Evolutionary conservation across 1,284 basidiomycete genomes (phyloP).

Genomic region (Boletellus deceptivus): DNA sequence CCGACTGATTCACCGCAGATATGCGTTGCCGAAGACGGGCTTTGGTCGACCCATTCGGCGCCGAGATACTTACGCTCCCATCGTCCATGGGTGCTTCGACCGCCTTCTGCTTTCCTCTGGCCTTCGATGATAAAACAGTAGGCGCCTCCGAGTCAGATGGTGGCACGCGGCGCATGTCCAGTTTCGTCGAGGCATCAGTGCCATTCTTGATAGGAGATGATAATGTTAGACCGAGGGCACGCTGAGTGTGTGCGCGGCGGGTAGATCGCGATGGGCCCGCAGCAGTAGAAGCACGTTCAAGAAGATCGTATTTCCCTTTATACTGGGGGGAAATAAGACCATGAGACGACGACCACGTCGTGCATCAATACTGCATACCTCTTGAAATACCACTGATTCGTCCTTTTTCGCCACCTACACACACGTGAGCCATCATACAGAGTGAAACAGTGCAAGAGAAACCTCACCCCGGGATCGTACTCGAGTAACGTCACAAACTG

Average conservation of each 20-base stretch:
- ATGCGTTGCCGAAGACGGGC: constrained; percentile 10
- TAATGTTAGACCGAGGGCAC: constrained; percentile 40
- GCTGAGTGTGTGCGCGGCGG: constrained; percentile 57
- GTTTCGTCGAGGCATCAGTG: constrained; percentile 8
- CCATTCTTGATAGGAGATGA: constrained; percentile 19
- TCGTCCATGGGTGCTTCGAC: constrained; percentile 35
- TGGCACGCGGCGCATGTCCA: constrained; percentile 12
- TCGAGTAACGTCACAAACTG: constrained; percentile 70
- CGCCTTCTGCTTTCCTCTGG: constrained; percentile 36
- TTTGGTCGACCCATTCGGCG: constrained; percentile 14
- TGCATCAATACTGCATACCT: constrained; percentile 46
- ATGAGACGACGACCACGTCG: constrained; percentile 2
- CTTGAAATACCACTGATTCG: constrained; percentile 67
- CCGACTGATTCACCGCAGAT: constrained; percentile 1
- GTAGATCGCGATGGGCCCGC: constrained; percentile 60
- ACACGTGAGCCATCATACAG: constrained; percentile 9
- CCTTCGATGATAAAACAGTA: constrained; percentile 23
- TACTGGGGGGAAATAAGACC: constrained; percentile 42
- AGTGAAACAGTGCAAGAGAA: background rate
- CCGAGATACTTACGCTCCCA: constrained; percentile 3
- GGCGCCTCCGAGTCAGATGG: constrained; percentile 1
- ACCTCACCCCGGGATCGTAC: constrained; percentile 70
- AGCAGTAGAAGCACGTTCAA: constrained; percentile 43
- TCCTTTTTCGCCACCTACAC: constrained; percentile 70
- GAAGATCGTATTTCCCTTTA: constrained; percentile 59